Evolutionary conservation across 495 filamentous ascomycete genomes (phyloP).

Genomic region (Aspergillus funiculosus): DNA sequence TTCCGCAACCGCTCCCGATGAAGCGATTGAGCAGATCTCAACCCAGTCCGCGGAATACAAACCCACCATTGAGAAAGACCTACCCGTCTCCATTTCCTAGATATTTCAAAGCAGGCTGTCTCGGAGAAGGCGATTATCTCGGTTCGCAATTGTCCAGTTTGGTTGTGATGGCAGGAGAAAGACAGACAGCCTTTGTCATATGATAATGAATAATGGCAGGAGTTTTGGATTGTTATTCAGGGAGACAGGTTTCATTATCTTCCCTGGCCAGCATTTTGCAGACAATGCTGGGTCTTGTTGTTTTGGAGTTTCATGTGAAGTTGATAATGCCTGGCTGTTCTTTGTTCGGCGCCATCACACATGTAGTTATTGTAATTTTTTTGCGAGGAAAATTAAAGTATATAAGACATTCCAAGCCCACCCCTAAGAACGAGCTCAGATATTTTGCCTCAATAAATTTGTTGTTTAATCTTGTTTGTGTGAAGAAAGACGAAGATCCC

Average conservation of each 20-base stretch:
- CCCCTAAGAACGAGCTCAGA: too few relatives aligned
- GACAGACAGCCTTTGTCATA: background rate
- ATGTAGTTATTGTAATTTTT: background rate
- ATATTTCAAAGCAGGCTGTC: background rate
- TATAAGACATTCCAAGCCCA: too few relatives aligned
- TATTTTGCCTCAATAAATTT: too few relatives aligned
- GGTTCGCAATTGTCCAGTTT: background rate
- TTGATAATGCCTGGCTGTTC: background rate
- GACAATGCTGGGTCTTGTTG: background rate
- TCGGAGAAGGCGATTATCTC: background rate
- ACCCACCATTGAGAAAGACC: constrained; percentile 71
- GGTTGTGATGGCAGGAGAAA: background rate
- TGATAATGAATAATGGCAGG: constrained; percentile 9
- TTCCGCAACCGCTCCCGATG: constrained; percentile 62
- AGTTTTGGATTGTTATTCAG: background rate
- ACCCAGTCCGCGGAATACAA: constrained; percentile 57
- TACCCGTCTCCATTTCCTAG: constrained; percentile 45
- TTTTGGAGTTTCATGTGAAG: background rate
- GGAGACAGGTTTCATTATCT: background rate
- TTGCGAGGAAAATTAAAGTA: background rate
- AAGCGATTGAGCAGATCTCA: constrained; percentile 63
- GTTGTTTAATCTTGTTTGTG: too few relatives aligned
- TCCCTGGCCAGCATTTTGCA: background rate
- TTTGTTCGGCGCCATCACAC: constrained; percentile 1
- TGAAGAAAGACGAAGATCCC: constrained; percentile 4